A percentile compares a stretch with the other conserved stretches of the same genome.
phyloP scores from a whole-genome alignment of 495 filamentous ascomycete species.

The Melanomma pulvis-pyrius region DNA sequence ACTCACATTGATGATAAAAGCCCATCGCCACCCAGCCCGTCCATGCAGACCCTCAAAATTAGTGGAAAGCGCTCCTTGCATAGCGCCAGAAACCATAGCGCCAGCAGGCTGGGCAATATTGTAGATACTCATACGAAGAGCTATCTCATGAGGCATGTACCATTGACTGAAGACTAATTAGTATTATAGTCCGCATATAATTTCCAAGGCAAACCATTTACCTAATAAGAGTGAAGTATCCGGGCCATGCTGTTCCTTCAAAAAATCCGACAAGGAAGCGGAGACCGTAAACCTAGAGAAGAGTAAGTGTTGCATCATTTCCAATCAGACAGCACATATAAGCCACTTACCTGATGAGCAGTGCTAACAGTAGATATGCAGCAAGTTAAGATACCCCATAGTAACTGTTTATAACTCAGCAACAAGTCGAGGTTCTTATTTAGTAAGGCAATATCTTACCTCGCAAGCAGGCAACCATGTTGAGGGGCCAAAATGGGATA shows the following conservation, averaged over 20 bases:
- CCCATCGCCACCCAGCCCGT: no score
- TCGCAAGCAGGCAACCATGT: background rate
- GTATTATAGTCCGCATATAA: no score
- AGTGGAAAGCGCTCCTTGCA: background rate
- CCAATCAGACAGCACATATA: no score
- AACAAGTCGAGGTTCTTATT: no score
- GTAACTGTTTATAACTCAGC: no score
- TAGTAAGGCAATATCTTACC: background rate
- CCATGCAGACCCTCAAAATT: no score
- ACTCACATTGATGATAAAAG: no score
- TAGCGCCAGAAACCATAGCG: background rate
- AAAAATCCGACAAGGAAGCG: background rate
- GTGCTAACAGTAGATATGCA: background rate
- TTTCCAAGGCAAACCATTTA: no score
- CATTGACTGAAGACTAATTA: background rate
- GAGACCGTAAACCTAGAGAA: background rate
- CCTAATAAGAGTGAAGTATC: background rate
- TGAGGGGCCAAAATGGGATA: background rate
- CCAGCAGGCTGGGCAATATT: background rate
- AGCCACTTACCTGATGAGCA: conserved; percentile 3
- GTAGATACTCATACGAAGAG: conserved; percentile 1
- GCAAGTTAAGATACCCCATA: background rate
- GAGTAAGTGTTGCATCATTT: no score
- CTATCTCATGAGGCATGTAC: background rate
- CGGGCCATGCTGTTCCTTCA: background rate